phyloP scores from a whole-genome alignment of 371 early-diverging fungal genomes.

The Lichtheimia corymbifera region DNA sequence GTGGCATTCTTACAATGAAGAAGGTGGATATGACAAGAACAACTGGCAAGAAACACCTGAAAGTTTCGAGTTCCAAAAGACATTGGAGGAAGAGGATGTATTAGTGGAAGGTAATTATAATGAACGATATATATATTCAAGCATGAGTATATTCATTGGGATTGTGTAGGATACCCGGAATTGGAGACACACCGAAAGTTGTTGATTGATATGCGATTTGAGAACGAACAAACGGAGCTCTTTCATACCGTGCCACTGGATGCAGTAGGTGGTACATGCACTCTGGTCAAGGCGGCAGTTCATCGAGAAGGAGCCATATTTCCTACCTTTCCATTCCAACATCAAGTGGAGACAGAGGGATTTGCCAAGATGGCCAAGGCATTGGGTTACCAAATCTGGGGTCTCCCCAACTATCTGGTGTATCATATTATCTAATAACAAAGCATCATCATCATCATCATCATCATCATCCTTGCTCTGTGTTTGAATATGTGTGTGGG shows the following conservation, averaged over 20 bases:
- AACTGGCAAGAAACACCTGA: slow-evolving; percentile 64
- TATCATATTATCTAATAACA: slow-evolving; percentile 27
- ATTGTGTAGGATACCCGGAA: slow-evolving; percentile 38
- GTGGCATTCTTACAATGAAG: slow-evolving; percentile 45
- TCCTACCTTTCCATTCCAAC: slow-evolving; percentile 63
- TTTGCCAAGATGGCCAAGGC: slow-evolving; percentile 75
- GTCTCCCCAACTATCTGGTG: slow-evolving; percentile 48
- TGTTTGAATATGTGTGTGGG: not conserved
- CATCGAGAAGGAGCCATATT: slow-evolving; percentile 71
- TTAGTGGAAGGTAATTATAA: slow-evolving; percentile 28
- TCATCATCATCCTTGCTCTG: not conserved
- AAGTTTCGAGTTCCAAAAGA: slow-evolving; percentile 49
- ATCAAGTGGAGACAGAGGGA: slow-evolving; percentile 79
- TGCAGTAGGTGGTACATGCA: slow-evolving; percentile 69
- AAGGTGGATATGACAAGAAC: slow-evolving; percentile 54
- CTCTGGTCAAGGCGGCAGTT: slow-evolving; percentile 62
- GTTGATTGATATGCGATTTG: slow-evolving; percentile 46
- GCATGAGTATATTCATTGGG: not conserved
- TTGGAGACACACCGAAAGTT: slow-evolving; percentile 42
- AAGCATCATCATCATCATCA: too few species aligned
- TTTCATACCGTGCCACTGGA: slow-evolving; percentile 49
- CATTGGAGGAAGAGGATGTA: slow-evolving; percentile 30
- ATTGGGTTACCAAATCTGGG: slow-evolving; percentile 50
- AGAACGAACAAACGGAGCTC: slow-evolving; percentile 24
- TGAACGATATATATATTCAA: not conserved